Evolutionary conservation across 345 rosid genomes (phyloP).

Genomic region (Aurinia saxatilis): DNA sequence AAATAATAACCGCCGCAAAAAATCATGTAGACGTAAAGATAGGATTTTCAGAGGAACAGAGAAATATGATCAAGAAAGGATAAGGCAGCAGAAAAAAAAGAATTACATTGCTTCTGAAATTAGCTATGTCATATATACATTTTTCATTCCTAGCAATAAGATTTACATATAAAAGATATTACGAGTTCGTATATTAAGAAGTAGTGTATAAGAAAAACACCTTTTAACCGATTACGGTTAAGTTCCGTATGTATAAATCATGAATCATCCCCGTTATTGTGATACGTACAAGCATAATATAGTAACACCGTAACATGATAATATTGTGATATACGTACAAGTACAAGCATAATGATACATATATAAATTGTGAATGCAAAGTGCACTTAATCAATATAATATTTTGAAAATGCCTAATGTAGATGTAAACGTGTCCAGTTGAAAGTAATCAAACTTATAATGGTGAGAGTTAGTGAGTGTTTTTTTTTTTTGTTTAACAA

Average conservation of each 20-base stretch:
- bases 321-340: too few relatives aligned
- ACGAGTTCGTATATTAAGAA: background rate
- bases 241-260: slow-evolving; percentile 4
- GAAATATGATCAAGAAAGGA: background rate
- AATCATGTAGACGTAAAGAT: slow-evolving; percentile 14
- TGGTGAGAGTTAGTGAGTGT: slow-evolving; percentile 6
- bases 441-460: background rate
- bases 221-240: slow-evolving; percentile 8
- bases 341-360: too few relatives aligned
- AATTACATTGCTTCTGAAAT: slow-evolving; percentile 6
- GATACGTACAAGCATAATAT: background rate
- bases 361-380: too few relatives aligned
- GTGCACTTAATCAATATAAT: too few relatives aligned
- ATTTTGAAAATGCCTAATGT: too few relatives aligned
- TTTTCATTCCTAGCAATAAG: background rate
- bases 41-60: slow-evolving; percentile 4
- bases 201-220: background rate
- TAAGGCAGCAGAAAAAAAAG: background rate
- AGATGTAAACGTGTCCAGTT: too few relatives aligned
- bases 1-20: background rate
- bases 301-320: background rate
- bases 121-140: background rate
- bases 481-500: too few relatives aligned
- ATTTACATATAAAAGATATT: too few relatives aligned
- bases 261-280: background rate